Evolutionary conservation across 1,139 yeast genomes (phyloP), one percentile per base, ranked within the genome.

Genomic region (Nakaseomyces uthaithaninus): DNA sequence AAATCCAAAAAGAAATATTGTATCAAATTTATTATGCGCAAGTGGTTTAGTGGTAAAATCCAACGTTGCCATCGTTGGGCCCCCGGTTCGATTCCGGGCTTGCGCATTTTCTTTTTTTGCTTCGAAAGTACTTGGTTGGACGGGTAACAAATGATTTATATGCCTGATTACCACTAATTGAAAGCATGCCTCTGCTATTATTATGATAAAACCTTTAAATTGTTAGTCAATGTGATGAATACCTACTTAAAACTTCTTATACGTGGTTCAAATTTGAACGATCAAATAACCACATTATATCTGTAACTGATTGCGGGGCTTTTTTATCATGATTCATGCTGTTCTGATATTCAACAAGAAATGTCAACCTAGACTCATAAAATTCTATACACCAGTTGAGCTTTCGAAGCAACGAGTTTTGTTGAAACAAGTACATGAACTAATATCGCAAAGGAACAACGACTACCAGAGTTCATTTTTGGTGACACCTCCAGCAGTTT

Each of bases 291-390:
- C 24, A 7, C 24, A 22, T 10, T 22, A 22, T 10, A 22, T 22
- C 24, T 7, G 10, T 7, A 22, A 22, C 7, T 22, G 10, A 22
- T 22, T 7, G 7, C 7, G 10, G 24, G 24, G 9, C 7, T 7
- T 22, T 22, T 22, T 7, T 22, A 22, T 22, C 35, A 86, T 87
- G 95, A 87, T 87, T 43, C 94, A 87, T 59, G 84, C 95, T 5
- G 94, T 86, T 27, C 66, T 87, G 42, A 85, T 87, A 58, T 83
- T 89, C 63, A 89, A 89, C 63, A 87, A 83, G 52, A 81, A 81
- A 53, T 95, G 97, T n/a, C 74, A 85, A 41, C 96, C 98, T 1
- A 73, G 99, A 42, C 67, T 91, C 41, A 77, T 84, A 66, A 87
- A 87, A 61, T 93, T 91, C 65, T 91, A 93, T 60, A 85, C 96